These are phyloP conservation scores for Oehlia diaphana DNA, from an alignment of 192 early-diverging fungal species.

Conservation along the genomic window DNA sequence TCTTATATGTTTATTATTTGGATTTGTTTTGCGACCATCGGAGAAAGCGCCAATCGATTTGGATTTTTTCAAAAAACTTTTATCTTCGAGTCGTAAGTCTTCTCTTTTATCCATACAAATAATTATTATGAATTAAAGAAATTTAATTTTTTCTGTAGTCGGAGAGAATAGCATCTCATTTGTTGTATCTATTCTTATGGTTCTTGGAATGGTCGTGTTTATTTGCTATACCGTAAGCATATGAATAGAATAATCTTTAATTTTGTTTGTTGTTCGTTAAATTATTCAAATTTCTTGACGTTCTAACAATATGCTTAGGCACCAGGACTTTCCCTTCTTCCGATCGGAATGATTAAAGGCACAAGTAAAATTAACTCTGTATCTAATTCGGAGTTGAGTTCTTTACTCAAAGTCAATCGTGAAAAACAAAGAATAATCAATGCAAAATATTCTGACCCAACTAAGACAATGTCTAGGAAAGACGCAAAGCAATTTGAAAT, in stretches of 20 bases:
- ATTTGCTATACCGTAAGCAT: slow-evolving; percentile 55
- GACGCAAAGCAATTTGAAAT: background rate
- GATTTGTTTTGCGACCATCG: slow-evolving; percentile 49
- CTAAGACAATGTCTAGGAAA: background rate
- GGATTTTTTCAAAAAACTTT: slow-evolving; percentile 53
- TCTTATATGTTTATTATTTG: slow-evolving; percentile 46
- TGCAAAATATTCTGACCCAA: background rate
- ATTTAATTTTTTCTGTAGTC: background rate
- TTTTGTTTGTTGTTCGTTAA: background rate
- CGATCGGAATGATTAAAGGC: background rate
- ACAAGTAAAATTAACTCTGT: background rate
- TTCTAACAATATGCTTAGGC: background rate
- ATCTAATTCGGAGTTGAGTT: background rate
- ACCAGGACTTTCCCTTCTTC: slow-evolving; percentile 7
- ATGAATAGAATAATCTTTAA: background rate
- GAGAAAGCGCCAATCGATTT: slow-evolving; percentile 40
- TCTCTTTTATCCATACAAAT: background rate
- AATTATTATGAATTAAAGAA: background rate
- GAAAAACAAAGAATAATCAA: slow-evolving; percentile 17
- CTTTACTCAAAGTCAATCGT: background rate
- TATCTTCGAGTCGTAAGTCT: slow-evolving; percentile 46
- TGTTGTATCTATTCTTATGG: slow-evolving; percentile 45
- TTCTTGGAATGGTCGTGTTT: slow-evolving; percentile 55
- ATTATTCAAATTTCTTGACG: background rate
- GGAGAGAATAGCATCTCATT: slow-evolving; percentile 37